phyloP scores from a whole-genome alignment of 495 filamentous ascomycete genomes.

The Clohesyomyces aquaticus region DNA sequence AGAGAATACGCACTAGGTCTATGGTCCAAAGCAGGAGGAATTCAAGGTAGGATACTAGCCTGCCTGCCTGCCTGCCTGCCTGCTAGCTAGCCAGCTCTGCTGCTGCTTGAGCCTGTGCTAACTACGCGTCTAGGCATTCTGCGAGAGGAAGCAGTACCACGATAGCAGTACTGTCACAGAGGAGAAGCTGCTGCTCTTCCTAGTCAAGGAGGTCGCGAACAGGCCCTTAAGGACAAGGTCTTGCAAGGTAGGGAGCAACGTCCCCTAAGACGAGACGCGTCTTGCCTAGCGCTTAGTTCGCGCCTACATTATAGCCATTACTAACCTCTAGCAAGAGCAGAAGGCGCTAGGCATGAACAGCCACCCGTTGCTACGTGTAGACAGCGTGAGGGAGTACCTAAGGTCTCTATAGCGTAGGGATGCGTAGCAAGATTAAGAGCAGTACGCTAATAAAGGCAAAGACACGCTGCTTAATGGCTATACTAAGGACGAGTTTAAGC shows the following conservation, averaged over 20 bases:
- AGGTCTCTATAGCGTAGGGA: conserved; percentile 8
- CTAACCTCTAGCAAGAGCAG: conserved; percentile 9
- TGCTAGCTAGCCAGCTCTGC: no score
- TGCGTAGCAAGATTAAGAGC: conserved; percentile 7
- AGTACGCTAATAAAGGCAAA: conserved; percentile 6
- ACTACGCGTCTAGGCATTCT: background rate
- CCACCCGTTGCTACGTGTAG: background rate
- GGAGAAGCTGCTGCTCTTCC: background rate
- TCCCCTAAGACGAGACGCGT: conserved; percentile 2
- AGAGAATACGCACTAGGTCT: conserved; percentile 11
- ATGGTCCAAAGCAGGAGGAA: conserved; percentile 13
- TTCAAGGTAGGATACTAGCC: conserved; percentile 19
- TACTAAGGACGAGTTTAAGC: conserved; percentile 2
- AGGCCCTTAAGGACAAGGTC: background rate
- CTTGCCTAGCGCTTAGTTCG: conserved; percentile 10
- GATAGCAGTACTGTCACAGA: background rate
- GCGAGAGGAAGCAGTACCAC: background rate
- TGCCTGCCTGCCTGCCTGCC: no score
- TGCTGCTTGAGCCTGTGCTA: background rate
- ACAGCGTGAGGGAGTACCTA: background rate
- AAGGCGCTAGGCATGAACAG: conserved; percentile 7
- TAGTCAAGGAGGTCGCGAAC: background rate
- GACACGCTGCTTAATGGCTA: conserved; percentile 9
- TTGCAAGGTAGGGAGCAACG: background rate
- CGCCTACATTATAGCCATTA: conserved; percentile 15